Conservation (phyloP, 495 filamentous ascomycete species). For the Penicillium samsonianum region DNA sequence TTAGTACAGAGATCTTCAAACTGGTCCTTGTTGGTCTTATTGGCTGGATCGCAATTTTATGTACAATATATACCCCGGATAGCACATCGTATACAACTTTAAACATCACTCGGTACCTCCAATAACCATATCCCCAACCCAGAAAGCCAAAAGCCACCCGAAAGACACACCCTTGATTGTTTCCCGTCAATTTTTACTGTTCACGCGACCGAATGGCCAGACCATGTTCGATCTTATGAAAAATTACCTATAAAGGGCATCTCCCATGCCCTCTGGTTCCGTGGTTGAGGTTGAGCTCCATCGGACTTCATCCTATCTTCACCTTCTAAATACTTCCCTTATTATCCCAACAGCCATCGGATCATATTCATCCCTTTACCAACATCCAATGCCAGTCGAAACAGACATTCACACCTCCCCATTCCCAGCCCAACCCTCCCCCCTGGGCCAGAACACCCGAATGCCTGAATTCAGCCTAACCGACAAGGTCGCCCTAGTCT, state of each 20-base stretch:
- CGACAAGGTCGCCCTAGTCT: conserved; percentile 74
- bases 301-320: not conserved
- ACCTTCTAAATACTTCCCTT: not conserved
- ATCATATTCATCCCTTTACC: too few relatives aligned
- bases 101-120: not conserved
- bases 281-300: not conserved
- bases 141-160: not conserved
- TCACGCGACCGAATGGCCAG: not conserved
- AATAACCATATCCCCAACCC: not conserved
- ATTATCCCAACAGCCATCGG: not conserved
- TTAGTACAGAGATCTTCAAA: not conserved
- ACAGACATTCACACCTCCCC: not conserved
- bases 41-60: not conserved
- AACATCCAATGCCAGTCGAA: not conserved
- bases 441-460: conserved; percentile 39
- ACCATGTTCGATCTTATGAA: not conserved
- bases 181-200: not conserved
- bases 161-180: not conserved
- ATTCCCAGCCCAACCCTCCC: not conserved
- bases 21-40: not conserved
- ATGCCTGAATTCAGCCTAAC: conserved; percentile 79
- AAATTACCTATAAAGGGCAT: not conserved
- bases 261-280: not conserved
- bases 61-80: not conserved
- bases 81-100: not conserved